Evolutionary conservation across 306 rosid species (phyloP), one percentile per base, ranked within the genome.

Genomic region (Fragaria iinumae): DNA sequence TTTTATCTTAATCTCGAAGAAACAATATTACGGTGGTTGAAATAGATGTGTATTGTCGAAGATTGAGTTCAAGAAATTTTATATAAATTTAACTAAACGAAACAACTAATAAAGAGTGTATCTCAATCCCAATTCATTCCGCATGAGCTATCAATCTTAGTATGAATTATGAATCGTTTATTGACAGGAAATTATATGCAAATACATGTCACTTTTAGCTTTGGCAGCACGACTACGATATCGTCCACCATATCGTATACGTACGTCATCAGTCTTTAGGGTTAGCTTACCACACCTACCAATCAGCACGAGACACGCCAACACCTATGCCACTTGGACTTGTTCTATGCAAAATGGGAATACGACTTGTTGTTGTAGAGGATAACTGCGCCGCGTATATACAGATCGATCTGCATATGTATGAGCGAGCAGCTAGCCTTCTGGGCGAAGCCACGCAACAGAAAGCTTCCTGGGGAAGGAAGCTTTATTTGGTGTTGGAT

Each of bases 371-470:
- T 76, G 34, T 7, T 23, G 72, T 76, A 80, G 57, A 59, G 0
- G 55, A 81, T 4, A 27, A 75, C 27, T 43, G 32, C 69, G 23
- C 70, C 36, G 67, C 77, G 56, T 21, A 65, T 60, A 60, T 8
- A 14, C 3, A 11, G 7, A 59, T 57, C 14, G 12, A 63, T 63
- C 41, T 63, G 67, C 41, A 32, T 38, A 38, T 38, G 5, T 60
- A 17, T 29, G 34, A 32, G 3, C 34, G 34, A 32, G 34, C 34
- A 32, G 34, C 34, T 32, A 11, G 43, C 21, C 94, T 85, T 91
- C 76, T 84, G 67, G 73, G 43, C 69, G 81, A 89, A 89, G 92
- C 82, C 83, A 86, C 91, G 83, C 94, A 86, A 88, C 48, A 9
- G 56, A 73, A 82, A 84, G 69, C 97, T 88, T 91, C 68, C 9